Percentiles rank a stretch among this genome's conserved stretches.
phyloP scores from a whole-genome alignment of 176 grass and related monocot species.

The Zoysia pacifica region DNA sequence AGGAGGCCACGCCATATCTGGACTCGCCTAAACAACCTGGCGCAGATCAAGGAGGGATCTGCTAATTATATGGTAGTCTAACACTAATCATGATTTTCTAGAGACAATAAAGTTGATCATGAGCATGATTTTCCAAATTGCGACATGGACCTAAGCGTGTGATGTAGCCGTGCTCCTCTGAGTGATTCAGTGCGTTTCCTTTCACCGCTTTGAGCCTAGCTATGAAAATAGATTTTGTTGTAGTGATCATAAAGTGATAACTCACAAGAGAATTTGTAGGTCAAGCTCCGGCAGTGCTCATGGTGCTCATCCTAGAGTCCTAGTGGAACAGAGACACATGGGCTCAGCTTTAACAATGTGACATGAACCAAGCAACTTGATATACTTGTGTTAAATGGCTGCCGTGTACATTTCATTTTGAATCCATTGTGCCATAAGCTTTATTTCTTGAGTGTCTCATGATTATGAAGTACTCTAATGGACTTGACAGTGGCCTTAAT shows the following conservation, averaged over 20 bases:
- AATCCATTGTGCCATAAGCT: conserved; percentile 35
- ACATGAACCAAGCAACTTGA: conserved; percentile 54
- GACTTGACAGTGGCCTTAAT: conserved; percentile 33
- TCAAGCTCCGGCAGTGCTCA: conserved; percentile 35
- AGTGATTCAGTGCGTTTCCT: conserved; percentile 26
- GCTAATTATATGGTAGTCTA: too few relatives aligned
- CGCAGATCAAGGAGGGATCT: too few relatives aligned
- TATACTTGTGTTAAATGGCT: conserved; percentile 27
- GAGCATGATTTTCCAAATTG: conserved; percentile 14
- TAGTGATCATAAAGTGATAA: conserved; percentile 21
- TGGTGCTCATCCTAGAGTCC: conserved; percentile 3
- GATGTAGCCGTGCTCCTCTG: conserved; percentile 11
- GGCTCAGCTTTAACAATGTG: conserved; percentile 40
- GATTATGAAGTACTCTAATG: conserved; percentile 28
- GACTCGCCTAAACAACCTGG: too few relatives aligned
- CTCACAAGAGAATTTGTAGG: conserved; percentile 38
- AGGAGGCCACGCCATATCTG: too few relatives aligned
- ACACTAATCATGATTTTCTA: conserved; percentile 39
- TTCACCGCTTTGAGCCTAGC: conserved; percentile 4
- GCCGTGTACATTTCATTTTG: conserved; percentile 27
- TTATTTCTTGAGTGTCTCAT: conserved; percentile 27
- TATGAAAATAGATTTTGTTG: conserved; percentile 7
- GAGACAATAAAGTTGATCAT: conserved; percentile 21
- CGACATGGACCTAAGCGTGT: conserved; percentile 41
- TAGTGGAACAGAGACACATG: conserved; percentile 26